Evolutionary conservation across 768 basidiomycete species (phyloP).

Genomic region (Dacryopinax primogenitus): DNA sequence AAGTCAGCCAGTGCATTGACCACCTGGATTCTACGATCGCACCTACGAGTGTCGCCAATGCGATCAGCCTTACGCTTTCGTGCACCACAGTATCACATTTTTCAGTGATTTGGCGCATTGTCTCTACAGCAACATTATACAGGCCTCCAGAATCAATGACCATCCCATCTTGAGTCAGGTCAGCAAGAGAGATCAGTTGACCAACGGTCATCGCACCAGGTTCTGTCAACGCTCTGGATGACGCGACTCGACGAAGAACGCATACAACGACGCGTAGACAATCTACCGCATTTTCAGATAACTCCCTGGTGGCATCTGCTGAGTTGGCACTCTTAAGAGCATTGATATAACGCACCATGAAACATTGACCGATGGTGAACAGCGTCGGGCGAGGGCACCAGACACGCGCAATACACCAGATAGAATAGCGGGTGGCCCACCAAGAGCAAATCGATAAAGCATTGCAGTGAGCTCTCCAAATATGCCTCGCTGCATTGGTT

Average conservation of each 20-base stretch:
- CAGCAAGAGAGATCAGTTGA: neutral
- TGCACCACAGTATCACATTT: neutral
- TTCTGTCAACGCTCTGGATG: neutral
- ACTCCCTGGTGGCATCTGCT: neutral
- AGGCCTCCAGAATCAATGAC: neutral
- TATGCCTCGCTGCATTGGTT: conserved; percentile 63
- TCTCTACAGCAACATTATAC: neutral
- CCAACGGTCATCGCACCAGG: neutral
- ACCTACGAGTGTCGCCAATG: neutral
- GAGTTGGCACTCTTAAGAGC: neutral
- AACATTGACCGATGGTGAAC: conserved; percentile 29
- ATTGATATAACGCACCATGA: neutral
- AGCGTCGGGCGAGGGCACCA: conserved; percentile 51
- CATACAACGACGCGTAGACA: neutral
- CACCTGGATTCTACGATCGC: neutral
- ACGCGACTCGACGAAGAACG: neutral
- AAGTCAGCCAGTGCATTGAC: neutral
- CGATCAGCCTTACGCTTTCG: neutral
- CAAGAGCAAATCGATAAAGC: conserved; percentile 81
- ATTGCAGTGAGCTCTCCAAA: conserved; percentile 85
- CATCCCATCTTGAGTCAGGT: neutral
- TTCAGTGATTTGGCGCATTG: neutral
- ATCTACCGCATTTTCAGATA: conserved; percentile 12
- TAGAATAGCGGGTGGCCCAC: conserved; percentile 62
- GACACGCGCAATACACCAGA: conserved; percentile 40